A percentile compares a stretch with the other conserved stretches of the same genome.
phyloP scores from a whole-genome alignment of 2,329 filamentous ascomycete genomes.

The Aspergillus fructus region DNA sequence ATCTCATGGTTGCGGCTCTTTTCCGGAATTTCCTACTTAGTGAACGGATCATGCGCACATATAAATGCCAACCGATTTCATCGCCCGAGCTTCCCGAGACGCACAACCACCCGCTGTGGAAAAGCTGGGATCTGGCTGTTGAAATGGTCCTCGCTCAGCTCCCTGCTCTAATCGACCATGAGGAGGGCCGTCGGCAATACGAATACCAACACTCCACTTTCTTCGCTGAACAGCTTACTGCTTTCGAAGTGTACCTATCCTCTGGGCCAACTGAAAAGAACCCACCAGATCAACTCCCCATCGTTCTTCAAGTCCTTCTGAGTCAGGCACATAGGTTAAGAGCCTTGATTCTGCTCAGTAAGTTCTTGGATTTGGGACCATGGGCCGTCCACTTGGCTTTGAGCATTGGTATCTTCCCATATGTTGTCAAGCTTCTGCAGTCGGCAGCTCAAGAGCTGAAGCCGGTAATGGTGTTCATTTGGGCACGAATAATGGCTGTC shows the following conservation, averaged over 20 bases:
- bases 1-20: conserved; percentile 96
- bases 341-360: conserved; percentile 85
- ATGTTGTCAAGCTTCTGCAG: conserved; percentile 94
- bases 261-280: conserved; percentile 81
- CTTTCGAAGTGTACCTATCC: conserved; percentile 91
- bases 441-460: conserved; percentile 93
- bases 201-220: conserved; percentile 94
- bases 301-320: conserved; percentile 90
- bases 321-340: conserved; percentile 93
- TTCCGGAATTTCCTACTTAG: conserved; percentile 95
- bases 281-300: conserved; percentile 89
- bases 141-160: conserved; percentile 92
- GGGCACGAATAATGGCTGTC: conserved; percentile 92
- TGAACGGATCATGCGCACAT: conserved; percentile 93
- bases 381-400: conserved; percentile 98
- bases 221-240: conserved; percentile 94
- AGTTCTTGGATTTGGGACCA: conserved; percentile 90
- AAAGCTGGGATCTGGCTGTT: conserved; percentile 95
- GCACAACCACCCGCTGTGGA: conserved; percentile 91
- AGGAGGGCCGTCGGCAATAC: conserved; percentile 74
- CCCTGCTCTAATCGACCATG: conserved; percentile 73
- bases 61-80: conserved; percentile 92
- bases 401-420: conserved; percentile 97
- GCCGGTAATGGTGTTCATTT: conserved; percentile 99
- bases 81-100: conserved; percentile 91